Evolutionary conservation across 1,139 yeast species (phyloP).

Genomic region (Protomyces lactucae-debilis): DNA sequence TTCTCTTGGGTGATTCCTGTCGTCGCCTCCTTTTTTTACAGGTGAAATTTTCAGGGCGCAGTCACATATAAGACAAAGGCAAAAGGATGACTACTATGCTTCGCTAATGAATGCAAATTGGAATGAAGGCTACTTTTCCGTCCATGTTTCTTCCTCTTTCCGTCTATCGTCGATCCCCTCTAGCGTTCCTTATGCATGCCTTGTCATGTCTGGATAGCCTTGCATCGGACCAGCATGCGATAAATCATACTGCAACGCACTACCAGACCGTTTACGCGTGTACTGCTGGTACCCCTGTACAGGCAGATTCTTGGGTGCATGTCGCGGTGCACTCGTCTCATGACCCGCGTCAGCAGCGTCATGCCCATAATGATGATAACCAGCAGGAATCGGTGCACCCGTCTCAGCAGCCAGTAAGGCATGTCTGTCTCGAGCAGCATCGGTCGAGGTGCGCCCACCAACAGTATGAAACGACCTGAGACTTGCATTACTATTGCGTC

Average conservation of each 20-base stretch:
- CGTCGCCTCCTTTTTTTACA: too few species aligned
- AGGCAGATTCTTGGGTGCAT: not conserved
- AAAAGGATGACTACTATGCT: not conserved
- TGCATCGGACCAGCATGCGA: not conserved
- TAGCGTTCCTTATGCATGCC: not conserved
- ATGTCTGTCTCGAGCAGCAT: not conserved
- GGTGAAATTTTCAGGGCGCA: too few species aligned
- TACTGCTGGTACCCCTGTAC: not conserved
- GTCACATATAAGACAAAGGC: too few species aligned
- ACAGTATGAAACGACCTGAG: not conserved
- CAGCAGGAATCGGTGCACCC: not conserved
- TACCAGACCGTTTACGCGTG: not conserved
- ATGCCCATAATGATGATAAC: not conserved
- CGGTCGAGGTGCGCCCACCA: not conserved
- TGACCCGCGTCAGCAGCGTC: not conserved
- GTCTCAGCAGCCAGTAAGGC: not conserved
- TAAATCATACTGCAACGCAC: not conserved
- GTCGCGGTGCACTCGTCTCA: not conserved
- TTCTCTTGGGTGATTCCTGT: too few species aligned
- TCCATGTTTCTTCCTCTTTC: not conserved
- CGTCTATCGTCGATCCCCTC: not conserved
- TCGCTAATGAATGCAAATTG: not conserved
- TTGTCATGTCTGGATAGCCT: not conserved
- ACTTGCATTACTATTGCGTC: not conserved
- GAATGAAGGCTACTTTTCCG: not conserved